These are phyloP conservation scores for Fusarium odoratissimum DNA, from an alignment of 2,329 filamentous ascomycete species.

Conservation along the genomic window DNA sequence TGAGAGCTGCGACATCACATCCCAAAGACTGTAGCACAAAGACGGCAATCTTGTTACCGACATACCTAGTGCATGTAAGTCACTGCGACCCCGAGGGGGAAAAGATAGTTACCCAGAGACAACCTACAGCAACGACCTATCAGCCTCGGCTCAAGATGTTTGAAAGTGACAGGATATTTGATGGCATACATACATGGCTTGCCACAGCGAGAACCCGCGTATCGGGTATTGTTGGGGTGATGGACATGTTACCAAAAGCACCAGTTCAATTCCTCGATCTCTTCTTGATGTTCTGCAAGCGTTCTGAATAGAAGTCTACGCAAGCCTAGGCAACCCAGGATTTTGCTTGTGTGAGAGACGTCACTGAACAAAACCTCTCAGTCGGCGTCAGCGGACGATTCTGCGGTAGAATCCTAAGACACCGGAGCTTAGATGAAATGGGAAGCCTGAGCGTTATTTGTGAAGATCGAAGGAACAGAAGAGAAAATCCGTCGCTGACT, in stretches of 20 bases:
- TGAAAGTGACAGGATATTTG: background rate
- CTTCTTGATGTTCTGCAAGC: background rate
- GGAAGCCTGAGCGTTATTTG: background rate
- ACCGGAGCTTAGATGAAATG: background rate
- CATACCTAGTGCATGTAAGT: conserved; percentile 73
- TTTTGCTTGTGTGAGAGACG: conserved; percentile 17
- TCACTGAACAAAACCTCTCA: conserved; percentile 22
- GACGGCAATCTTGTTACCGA: conserved; percentile 96
- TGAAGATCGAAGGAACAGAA: background rate
- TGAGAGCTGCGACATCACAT: conserved; percentile 92
- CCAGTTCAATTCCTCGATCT: background rate
- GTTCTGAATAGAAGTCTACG: background rate
- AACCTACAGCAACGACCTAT: conserved; percentile 36
- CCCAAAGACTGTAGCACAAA: conserved; percentile 94
- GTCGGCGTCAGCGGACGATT: conserved; percentile 10
- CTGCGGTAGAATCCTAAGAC: background rate
- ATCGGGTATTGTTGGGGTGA: conserved; percentile 58
- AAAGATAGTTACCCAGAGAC: conserved; percentile 42
- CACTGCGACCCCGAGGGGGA: background rate
- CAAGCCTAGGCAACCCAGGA: background rate
- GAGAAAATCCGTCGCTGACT: background rate
- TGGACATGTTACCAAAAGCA: conserved; percentile 33
- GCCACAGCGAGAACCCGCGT: conserved; percentile 85
- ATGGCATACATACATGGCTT: conserved; percentile 89
- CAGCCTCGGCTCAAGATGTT: conserved; percentile 9